These are phyloP conservation scores for Haplographium delicatum DNA, from an alignment of 495 filamentous ascomycete genomes.

Conservation along the genomic window DNA sequence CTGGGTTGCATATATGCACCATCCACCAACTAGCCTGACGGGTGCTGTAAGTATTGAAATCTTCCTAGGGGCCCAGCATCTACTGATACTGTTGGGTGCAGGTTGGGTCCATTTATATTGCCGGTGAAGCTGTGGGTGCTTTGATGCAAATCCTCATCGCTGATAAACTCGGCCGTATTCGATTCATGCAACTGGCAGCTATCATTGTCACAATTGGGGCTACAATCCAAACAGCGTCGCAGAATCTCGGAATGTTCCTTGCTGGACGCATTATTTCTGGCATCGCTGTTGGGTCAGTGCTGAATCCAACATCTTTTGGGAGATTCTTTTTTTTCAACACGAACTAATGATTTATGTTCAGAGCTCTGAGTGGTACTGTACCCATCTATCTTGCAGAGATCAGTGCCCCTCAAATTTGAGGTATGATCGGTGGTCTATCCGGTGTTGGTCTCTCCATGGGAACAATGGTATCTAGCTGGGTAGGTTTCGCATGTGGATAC, in stretches of 20 bases:
- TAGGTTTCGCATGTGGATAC: slow-evolving; percentile 51
- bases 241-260: slow-evolving; percentile 58
- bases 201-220: slow-evolving; percentile 53
- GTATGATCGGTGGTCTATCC: slow-evolving; percentile 54
- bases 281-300: slow-evolving; percentile 45
- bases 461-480: slow-evolving; percentile 55
- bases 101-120: slow-evolving; percentile 57
- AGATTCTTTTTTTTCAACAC: too few species aligned
- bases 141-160: slow-evolving; percentile 47
- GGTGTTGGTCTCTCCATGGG: slow-evolving; percentile 55
- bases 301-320: not conserved
- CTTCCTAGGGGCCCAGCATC: not conserved
- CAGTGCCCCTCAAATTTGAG: slow-evolving; percentile 45
- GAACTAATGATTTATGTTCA: slow-evolving; percentile 18
- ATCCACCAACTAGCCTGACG: slow-evolving; percentile 49
- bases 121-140: slow-evolving; percentile 51
- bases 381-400: slow-evolving; percentile 57
- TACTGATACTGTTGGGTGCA: slow-evolving; percentile 17
- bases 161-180: slow-evolving; percentile 51
- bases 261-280: slow-evolving; percentile 52
- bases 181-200: slow-evolving; percentile 55
- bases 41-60: slow-evolving; percentile 42
- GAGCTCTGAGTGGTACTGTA: slow-evolving; percentile 50
- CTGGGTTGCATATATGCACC: slow-evolving; percentile 54
- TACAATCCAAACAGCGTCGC: slow-evolving; percentile 49